Base-by-base conservation (phyloP, 371 early-diverging fungal genomes). In the Mortierella sp. region DNA sequence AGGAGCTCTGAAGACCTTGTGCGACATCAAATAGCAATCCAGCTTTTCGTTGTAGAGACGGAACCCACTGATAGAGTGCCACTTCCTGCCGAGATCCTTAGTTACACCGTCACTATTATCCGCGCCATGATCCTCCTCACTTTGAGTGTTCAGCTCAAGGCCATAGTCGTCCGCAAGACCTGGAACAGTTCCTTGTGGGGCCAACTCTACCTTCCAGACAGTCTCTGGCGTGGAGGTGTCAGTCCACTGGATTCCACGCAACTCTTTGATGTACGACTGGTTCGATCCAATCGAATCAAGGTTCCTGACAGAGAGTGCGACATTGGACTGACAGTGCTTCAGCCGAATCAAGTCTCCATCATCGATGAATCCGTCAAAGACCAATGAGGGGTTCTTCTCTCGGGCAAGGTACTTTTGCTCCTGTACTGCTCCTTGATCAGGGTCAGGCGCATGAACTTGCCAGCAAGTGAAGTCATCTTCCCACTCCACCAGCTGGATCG, bases 1-100 rank as follows among this genome's bases (percentile, higher is more conserved):
- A 13, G 55, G 60, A 0, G 55, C 57, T 2, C 60, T 54, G 56
- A 63, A 70, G 47, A 63, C 71, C 41, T 70, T 70, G 52, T 54
- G 54, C 6, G 71, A 63, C 34, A 59, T 48, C 22, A 70, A 28
- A 29, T 70, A 63, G n/a, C 71, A 70, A 25, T 55, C 13, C 29
- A 41, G 71, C 46, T 63, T 54, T n/a, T 70, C 56, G 44, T 63
- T 70, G 44, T 25, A 70, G 17, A 70, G 60, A 34, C 71, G 59
- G 47, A 70, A 70, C 4, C 64, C 71, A 25, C 63, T 63, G 71
- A 63, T 70, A 17, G 71, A 58, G 27, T 63, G 71, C 71, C 71
- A 70, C 28, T 54, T 55, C 37, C 61, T 68, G 46, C 40, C 56
- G 14, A 45, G 44, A 37, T 67, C 52, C 22, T 46, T 47, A 13